Evolutionary conservation across 106 monocot species (phyloP), one percentile per base, ranked within the genome.

Genomic region (Xerophyta viscosa): DNA sequence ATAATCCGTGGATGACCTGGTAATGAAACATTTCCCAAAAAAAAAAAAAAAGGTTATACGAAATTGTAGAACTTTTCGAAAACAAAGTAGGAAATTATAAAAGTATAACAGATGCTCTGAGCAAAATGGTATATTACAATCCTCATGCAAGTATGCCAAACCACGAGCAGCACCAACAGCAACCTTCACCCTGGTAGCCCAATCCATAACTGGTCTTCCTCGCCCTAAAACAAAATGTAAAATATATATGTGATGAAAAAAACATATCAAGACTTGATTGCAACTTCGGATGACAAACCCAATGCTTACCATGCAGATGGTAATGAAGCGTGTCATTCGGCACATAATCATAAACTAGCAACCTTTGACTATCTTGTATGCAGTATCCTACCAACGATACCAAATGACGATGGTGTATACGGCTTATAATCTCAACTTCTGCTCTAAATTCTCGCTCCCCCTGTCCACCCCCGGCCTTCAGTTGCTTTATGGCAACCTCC

Each of bases 1-100:
- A 92, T 92, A 49, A 92, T 82, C 52, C 92, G 63, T 21, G 87
- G 92, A 77, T 87, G 87, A 54, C 92, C 92, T 92, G 70, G 29
- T 39, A 30, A 39, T 10, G 39, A 39, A 15, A 39, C 6, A 8
- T n/a, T n/a, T n/a, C n/a, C n/a, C n/a, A n/a, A n/a, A n/a, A n/a
- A n/a, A n/a, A n/a, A n/a, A n/a, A n/a, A n/a, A n/a, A n/a, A n/a
- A n/a, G n/a, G n/a, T n/a, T n/a, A n/a, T n/a, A n/a, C n/a, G n/a
- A n/a, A n/a, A n/a, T n/a, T n/a, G n/a, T n/a, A n/a, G n/a, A n/a
- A n/a, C n/a, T n/a, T n/a, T n/a, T n/a, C n/a, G n/a, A n/a, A n/a
- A n/a, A n/a, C n/a, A n/a, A n/a, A n/a, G n/a, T n/a, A n/a, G n/a
- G n/a, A n/a, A n/a, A n/a, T n/a, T n/a, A n/a, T n/a, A n/a, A n/a